phyloP scores from a whole-genome alignment of 371 early-diverging fungal genomes.

The Capillidium rhysosporum region DNA sequence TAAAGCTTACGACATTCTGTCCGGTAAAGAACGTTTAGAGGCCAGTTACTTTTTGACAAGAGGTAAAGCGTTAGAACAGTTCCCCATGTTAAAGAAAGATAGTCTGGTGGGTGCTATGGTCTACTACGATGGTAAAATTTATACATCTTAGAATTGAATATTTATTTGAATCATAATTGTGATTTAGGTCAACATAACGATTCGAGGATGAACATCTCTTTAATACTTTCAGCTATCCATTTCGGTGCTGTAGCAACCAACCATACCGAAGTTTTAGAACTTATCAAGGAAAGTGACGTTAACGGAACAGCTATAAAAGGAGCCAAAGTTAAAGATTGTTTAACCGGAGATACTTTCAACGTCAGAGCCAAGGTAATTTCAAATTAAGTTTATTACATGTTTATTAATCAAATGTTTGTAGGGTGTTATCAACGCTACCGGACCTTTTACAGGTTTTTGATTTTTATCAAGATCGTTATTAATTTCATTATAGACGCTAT shows the following conservation, averaged over 20 bases:
- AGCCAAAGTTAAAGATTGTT: slow-evolving; percentile 60
- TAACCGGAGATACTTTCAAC: slow-evolving; percentile 77
- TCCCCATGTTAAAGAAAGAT: slow-evolving; percentile 88
- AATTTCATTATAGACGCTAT: slow-evolving; percentile 32
- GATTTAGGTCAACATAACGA: slow-evolving; percentile 94
- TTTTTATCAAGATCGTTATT: neutral
- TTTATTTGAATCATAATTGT: neutral
- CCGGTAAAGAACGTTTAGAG: slow-evolving; percentile 76
- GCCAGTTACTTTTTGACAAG: slow-evolving; percentile 73
- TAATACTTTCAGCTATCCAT: slow-evolving; percentile 83
- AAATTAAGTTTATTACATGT: neutral
- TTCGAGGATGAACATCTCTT: slow-evolving; percentile 91
- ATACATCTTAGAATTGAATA: neutral
- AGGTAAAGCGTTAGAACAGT: slow-evolving; percentile 72
- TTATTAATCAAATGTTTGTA: slow-evolving; percentile 6
- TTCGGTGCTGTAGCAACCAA: slow-evolving; percentile 93
- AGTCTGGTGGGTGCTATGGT: slow-evolving; percentile 86
- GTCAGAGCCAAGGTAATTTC: slow-evolving; percentile 60
- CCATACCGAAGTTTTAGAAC: slow-evolving; percentile 74
- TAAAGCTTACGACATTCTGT: slow-evolving; percentile 90
- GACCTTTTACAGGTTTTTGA: slow-evolving; percentile 27
- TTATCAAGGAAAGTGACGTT: slow-evolving; percentile 50
- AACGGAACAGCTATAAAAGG: slow-evolving; percentile 36
- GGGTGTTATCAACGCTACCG: slow-evolving; percentile 91
- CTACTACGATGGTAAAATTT: slow-evolving; percentile 79